Conservation (phyloP, 306 rosid genomes). For the Boehmeria nivea region DNA sequence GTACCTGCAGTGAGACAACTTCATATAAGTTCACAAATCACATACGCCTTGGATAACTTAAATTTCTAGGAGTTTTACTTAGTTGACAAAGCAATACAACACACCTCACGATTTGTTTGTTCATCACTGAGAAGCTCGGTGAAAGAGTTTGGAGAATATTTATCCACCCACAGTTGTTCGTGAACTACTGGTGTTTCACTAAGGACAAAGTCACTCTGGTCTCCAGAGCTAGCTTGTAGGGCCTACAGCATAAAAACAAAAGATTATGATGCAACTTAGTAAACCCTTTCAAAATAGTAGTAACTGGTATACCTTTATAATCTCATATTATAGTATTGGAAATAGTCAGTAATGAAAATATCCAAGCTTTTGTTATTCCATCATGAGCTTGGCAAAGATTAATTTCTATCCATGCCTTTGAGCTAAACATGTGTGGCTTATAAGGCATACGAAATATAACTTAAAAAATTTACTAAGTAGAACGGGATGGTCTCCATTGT, state of each 20-base stretch:
- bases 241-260: constrained; percentile 33
- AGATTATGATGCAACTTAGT: background rate
- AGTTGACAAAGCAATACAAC: constrained; percentile 6
- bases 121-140: constrained; percentile 95
- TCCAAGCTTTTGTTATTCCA: too few species aligned
- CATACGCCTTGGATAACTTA: constrained; percentile 11
- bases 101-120: constrained; percentile 95
- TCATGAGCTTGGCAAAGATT: too few species aligned
- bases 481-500: background rate
- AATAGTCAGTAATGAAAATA: too few species aligned
- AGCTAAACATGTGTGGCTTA: constrained; percentile 2
- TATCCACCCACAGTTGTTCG: constrained; percentile 92
- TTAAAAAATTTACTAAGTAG: background rate
- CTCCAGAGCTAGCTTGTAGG: constrained; percentile 56
- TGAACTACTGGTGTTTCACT: constrained; percentile 45
- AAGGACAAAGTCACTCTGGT: constrained; percentile 41
- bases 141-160: constrained; percentile 83
- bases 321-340: too few species aligned
- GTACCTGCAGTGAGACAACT: constrained; percentile 53
- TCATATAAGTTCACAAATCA: background rate
- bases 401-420: background rate
- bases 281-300: too few species aligned
- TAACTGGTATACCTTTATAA: too few species aligned
- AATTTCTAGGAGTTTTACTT: constrained; percentile 3
- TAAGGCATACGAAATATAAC: background rate